Evolutionary conservation across 139 green algal species (phyloP).

Genomic region (Micractinium conductrix): DNA sequence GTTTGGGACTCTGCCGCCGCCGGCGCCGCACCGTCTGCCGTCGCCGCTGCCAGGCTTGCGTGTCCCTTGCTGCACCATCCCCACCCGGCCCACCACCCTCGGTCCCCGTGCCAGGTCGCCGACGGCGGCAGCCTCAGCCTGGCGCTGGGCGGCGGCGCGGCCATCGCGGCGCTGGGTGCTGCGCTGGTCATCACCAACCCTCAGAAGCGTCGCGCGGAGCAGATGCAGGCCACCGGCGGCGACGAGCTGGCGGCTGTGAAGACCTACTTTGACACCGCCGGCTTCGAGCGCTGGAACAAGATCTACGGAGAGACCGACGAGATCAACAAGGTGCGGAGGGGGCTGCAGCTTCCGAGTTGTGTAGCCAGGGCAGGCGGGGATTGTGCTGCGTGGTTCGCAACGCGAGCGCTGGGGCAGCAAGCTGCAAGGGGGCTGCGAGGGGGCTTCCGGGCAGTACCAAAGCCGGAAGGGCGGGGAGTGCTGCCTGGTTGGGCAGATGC

Average conservation of each 20-base stretch:
- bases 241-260: conserved; percentile 94
- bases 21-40: too few species aligned
- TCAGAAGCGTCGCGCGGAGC: conserved; percentile 75
- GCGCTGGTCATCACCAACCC: conserved; percentile 83
- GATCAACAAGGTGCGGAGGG: conserved; percentile 97
- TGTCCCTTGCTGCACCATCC: too few species aligned
- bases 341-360: too few species aligned
- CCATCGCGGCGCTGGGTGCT: conserved; percentile 75
- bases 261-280: conserved; percentile 96
- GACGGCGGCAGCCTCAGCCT: conserved; percentile 37
- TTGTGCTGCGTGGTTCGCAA: too few species aligned
- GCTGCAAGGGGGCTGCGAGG: too few species aligned
- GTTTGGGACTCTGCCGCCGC: not conserved
- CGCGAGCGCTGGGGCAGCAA: too few species aligned
- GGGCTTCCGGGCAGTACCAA: too few species aligned
- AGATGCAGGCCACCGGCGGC: conserved; percentile 84
- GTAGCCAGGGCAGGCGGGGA: too few species aligned
- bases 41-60: too few species aligned
- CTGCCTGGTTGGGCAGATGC: too few species aligned
- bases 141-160: conserved; percentile 71
- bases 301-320: conserved; percentile 99
- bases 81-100: not conserved
- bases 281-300: conserved; percentile 97
- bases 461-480: too few species aligned
- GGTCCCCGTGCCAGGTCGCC: conserved; percentile 5